These are phyloP conservation scores for Thielaviopsis punctulata DNA, from an alignment of 2,329 filamentous ascomycete species.

Conservation along the genomic window DNA sequence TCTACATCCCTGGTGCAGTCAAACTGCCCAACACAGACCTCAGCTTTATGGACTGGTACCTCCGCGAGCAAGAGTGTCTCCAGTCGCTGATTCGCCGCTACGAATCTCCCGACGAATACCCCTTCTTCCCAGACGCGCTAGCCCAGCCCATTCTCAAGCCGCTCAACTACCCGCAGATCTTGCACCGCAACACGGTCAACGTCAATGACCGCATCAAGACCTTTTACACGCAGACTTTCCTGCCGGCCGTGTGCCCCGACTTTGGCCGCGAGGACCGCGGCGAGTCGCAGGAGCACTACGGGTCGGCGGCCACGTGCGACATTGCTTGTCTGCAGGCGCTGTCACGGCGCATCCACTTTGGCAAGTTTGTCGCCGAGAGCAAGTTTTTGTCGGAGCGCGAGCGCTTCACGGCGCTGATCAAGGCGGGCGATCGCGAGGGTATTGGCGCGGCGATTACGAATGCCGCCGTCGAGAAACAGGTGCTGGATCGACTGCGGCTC, in stretches of 20 bases:
- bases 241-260: conserved; percentile 68
- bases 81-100: conserved; percentile 90
- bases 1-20: conserved; percentile 71
- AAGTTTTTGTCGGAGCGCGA: conserved; percentile 80
- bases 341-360: conserved; percentile 85
- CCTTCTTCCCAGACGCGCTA: conserved; percentile 78
- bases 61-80: conserved; percentile 73
- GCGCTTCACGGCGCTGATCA: conserved; percentile 66
- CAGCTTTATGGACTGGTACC: conserved; percentile 87
- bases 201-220: conserved; percentile 76
- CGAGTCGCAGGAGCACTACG: conserved; percentile 86
- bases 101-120: conserved; percentile 90
- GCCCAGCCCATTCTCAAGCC: conserved; percentile 71
- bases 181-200: conserved; percentile 78
- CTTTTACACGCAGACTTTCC: conserved; percentile 67
- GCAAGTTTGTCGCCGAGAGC: conserved; percentile 92
- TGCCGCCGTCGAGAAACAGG: conserved; percentile 72
- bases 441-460: conserved; percentile 89
- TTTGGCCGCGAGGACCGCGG: conserved; percentile 64
- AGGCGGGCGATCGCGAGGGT: conserved; percentile 57
- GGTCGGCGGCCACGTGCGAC: conserved; percentile 78
- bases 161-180: conserved; percentile 71
- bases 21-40: conserved; percentile 54
- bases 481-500: conserved; percentile 66
- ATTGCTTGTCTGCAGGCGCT: conserved; percentile 80